phyloP scores from a whole-genome alignment of 306 rosid genomes.

The Canavalia ensiformis region DNA sequence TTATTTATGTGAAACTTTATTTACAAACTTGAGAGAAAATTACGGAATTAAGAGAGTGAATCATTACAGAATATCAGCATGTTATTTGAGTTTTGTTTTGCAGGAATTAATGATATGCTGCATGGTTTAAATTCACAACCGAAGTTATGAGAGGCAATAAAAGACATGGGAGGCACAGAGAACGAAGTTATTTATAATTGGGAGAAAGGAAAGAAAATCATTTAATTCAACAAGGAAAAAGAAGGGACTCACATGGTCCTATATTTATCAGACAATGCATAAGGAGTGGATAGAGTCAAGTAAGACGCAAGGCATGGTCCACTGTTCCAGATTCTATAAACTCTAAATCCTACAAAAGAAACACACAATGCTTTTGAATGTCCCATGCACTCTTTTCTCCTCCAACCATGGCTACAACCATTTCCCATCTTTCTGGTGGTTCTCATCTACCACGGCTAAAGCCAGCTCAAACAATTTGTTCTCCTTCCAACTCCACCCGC shows the following conservation, averaged over 20 bases:
- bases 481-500: constrained; percentile 90
- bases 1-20: neutral
- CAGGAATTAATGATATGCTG: neutral
- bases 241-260: constrained; percentile 40
- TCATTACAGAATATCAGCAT: neutral
- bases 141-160: neutral
- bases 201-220: neutral
- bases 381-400: constrained; percentile 76
- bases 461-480: constrained; percentile 85
- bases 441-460: constrained; percentile 74
- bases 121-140: neutral
- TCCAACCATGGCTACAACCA: constrained; percentile 73
- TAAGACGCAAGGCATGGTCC: constrained; percentile 58
- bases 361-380: constrained; percentile 64
- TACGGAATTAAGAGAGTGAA: neutral
- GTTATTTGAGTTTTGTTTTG: constrained; percentile 7
- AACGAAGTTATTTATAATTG: neutral
- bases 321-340: constrained; percentile 73
- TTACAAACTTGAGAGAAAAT: neutral
- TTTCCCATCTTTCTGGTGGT: constrained; percentile 69
- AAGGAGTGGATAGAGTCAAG: constrained; percentile 48
- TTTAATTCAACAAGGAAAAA: constrained; percentile 15
- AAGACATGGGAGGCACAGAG: neutral
- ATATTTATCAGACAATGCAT: constrained; percentile 49
- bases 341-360: constrained; percentile 79